phyloP scores from a whole-genome alignment of 768 basidiomycete genomes.

The Auriscalpium orientale region DNA sequence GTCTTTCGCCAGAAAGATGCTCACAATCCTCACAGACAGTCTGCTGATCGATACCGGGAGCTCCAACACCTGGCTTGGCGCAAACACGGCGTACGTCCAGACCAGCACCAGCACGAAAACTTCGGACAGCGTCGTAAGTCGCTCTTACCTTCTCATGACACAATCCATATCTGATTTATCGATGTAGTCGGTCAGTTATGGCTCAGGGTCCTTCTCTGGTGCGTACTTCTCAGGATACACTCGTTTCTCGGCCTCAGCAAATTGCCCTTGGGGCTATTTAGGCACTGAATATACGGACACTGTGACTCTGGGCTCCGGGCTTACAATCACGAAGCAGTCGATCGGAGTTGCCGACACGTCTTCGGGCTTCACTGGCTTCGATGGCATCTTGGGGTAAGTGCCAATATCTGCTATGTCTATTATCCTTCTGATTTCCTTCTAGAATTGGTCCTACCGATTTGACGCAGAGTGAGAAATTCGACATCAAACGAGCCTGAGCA shows the following conservation, averaged over 20 bases:
- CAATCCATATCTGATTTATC: conserved; percentile 29
- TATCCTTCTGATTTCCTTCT: conserved; percentile 26
- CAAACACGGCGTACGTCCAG: conserved; percentile 32
- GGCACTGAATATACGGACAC: conserved; percentile 35
- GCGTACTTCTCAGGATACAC: not conserved
- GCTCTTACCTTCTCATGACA: not conserved
- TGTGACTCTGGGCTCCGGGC: conserved; percentile 42
- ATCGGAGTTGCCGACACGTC: conserved; percentile 53
- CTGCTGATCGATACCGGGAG: conserved; percentile 61
- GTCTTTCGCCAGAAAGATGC: not conserved
- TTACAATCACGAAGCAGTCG: conserved; percentile 48
- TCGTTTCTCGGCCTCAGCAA: not conserved
- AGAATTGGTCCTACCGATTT: conserved; percentile 57
- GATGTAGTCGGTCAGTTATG: conserved; percentile 47
- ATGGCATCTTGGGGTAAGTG: conserved; percentile 62
- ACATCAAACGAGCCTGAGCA: conserved; percentile 23
- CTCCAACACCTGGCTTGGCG: conserved; percentile 69
- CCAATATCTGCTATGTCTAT: not conserved
- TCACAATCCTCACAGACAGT: conserved; percentile 28
- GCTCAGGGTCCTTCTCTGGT: conserved; percentile 56
- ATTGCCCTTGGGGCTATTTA: not conserved
- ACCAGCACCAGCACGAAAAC: conserved; percentile 47
- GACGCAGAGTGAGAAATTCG: conserved; percentile 33
- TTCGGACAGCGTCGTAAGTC: conserved; percentile 38
- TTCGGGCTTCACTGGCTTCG: conserved; percentile 37